phyloP scores from a whole-genome alignment of 108 stramenopile genomes.

The Nitzschia sp. region DNA sequence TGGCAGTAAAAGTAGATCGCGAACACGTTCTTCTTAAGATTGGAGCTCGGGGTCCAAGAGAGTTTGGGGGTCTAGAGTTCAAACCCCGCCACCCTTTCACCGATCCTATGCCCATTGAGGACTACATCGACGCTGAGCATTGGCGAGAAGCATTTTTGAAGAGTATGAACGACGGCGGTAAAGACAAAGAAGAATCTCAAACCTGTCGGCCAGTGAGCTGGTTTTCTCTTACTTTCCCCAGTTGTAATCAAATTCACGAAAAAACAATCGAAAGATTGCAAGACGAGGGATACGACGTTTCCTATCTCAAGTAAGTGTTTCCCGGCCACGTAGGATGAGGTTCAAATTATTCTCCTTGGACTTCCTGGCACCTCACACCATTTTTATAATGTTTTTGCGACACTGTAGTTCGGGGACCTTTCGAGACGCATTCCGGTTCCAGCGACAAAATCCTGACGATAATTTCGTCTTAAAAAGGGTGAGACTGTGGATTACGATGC shows the following conservation, averaged over 20 bases:
- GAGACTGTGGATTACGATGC: constrained; percentile 12
- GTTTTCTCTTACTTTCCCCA: neutral
- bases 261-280: neutral
- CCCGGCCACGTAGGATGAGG: too few relatives aligned
- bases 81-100: neutral
- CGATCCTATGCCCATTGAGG: neutral
- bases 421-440: constrained; percentile 51
- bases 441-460: constrained; percentile 28
- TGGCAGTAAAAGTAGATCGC: neutral
- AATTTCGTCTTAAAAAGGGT: constrained; percentile 7
- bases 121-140: neutral
- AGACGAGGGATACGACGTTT: neutral
- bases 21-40: too few relatives aligned
- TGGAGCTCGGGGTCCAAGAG: too few relatives aligned
- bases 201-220: neutral
- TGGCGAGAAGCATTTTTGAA: neutral
- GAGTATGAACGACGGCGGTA: neutral
- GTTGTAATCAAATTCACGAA: constrained; percentile 9
- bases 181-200: neutral
- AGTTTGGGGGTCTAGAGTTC: neutral
- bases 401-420: constrained; percentile 42
- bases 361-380: too few relatives aligned
- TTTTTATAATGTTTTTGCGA: neutral
- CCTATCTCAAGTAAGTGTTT: neutral
- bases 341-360: too few relatives aligned